Base-by-base conservation (phyloP, 116 monocot genomes). In the Trichopus zeylanicus region DNA sequence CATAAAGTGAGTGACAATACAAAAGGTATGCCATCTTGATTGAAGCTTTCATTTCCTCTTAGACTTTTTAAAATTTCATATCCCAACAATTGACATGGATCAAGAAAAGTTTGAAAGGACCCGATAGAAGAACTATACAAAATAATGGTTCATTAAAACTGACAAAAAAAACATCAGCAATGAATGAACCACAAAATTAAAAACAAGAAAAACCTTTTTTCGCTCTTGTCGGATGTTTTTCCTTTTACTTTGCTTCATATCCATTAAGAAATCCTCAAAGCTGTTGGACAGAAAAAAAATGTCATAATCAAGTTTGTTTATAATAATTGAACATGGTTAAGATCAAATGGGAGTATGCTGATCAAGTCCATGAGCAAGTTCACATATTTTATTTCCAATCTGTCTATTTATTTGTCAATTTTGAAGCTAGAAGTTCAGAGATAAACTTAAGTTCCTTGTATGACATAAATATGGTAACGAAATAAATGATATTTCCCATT, bases 221-320 rank as follows among this genome's bases (percentile, higher is more conserved):
- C 97, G 71, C 58, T 97, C 97, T 47, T 97, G 87, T 15, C 97
- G 65, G 31, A 97, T 91, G 61, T 70, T 90, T 70, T 90, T 90
- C 48, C 95, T 71, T 61, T 91, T 97, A 60, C 70, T 84, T 75
- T 90, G 91, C 67, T 84, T 97, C 84, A 97, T 74, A 75, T 97
- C 97, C 97, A 87, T 90, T 75, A 97, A 78, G 72, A 97, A 97
- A 28, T 97, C 97, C 66, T 97, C 87, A 71, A 97, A 97, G 67
- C 97, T 97, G 61, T 27, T 24, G 13, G 37, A 53, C 0, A 65
- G 59, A 70, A 65, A 20, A 30, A 4, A 48, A 27, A 23, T 61
- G 21, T 42, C 18, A 15, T 55, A 26, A 3, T 29, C 54, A 27
- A 29, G 35, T 53, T 53, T 13, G n/a, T 42, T 18, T 42, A 42